Base-by-base conservation (phyloP, 139 green algal species). In the Chlorella sorokiniana region DNA sequence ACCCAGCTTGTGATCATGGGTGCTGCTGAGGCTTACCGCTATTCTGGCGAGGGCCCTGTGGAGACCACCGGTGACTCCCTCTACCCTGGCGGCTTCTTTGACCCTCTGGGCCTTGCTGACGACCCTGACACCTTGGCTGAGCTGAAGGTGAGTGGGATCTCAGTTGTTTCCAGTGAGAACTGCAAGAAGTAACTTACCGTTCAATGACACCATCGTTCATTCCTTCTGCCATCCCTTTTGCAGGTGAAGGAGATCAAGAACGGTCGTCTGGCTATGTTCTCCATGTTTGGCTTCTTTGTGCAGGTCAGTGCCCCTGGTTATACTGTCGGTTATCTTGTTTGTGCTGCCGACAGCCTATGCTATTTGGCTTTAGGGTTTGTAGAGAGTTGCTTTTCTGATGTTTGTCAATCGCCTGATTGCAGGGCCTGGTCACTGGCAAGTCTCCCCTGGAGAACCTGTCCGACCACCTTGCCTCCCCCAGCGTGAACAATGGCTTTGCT, bases 181-280 rank as follows among this genome's bases (percentile, higher is more conserved):
- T n/a, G n/a, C n/a, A n/a, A n/a, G n/a, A n/a, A n/a, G n/a, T n/a
- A n/a, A n/a, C n/a, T n/a, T n/a, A 59, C 16, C 14, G 16, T 16
- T 59, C 16, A 59, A 59, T 25, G 48, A 16, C 48, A 59, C 14
- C 48, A 59, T 59, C 48, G 11, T 52, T 40, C 37, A 1, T 48
- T 2, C 37, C 1, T 9, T 23, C 8, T 25, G 22, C 38, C 22
- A 2, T 1, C 40, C 23, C 38, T 40, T 6, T 3, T 76, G 91
- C 91, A 77, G 93, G 92, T 97, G 22, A 98, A 98, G 92, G 94
- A 98, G 91, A 93, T 97, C 84, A 96, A 96, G 89, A 97, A 98
- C 83, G 94, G 93, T 62, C 90, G 94, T 51, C 86, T 98, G n/a
- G 94, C 94, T 70, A 94, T 95, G 92, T 90, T 97, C 81, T 93